Evolutionary conservation across 139 green algal species (phyloP).

Genomic region (Tetratostichococcus sp.): DNA sequence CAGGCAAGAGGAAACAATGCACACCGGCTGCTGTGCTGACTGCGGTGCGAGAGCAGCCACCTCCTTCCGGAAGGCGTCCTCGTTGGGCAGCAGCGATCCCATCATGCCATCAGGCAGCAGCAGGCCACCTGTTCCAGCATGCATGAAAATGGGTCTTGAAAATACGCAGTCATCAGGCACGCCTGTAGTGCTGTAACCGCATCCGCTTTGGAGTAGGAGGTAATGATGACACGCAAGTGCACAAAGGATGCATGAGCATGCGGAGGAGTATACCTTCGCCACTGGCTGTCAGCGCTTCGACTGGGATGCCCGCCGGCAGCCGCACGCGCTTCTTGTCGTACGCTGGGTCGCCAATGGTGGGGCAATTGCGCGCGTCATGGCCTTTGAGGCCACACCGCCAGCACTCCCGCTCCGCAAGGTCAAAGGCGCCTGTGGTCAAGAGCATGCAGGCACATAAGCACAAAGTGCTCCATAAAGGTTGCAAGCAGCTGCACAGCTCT

Average conservation of each 20-base stretch:
- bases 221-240: no score
- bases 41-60: conserved; percentile 28
- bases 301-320: conserved; percentile 58
- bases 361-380: conserved; percentile 69
- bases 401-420: conserved; percentile 38
- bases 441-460: no score
- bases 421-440: not conserved
- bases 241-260: no score
- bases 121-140: conserved; percentile 39
- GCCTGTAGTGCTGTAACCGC: no score
- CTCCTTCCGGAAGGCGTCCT: conserved; percentile 44
- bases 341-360: conserved; percentile 57
- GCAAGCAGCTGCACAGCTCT: no score
- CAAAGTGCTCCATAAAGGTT: no score
- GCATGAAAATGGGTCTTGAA: no score
- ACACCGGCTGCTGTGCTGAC: not conserved
- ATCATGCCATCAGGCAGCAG: conserved; percentile 50
- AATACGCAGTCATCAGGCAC: no score
- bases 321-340: conserved; percentile 52
- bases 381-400: conserved; percentile 39
- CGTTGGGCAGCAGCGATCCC: conserved; percentile 46
- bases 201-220: no score
- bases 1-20: not conserved
- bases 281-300: conserved; percentile 40
- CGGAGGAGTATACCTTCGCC: conserved; percentile 25